Evolutionary conservation across 2,329 filamentous ascomycete genomes (phyloP).

Genomic region (Penicillium sp.): DNA sequence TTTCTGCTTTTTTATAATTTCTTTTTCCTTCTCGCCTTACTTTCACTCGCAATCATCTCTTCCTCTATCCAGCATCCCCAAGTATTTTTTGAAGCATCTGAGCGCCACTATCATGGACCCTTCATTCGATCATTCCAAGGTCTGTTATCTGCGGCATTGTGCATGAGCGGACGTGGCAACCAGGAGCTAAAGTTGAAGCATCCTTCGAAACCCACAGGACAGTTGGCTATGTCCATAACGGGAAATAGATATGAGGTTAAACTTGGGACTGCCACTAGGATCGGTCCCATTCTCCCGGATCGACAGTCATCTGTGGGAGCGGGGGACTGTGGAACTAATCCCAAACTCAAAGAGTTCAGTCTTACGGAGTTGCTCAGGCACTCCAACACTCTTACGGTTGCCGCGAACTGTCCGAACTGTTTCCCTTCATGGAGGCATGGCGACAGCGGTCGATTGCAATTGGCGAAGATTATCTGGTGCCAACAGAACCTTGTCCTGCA

Average conservation of each 20-base stretch:
- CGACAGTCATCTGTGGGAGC: constrained; percentile 13
- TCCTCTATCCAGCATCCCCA: neutral
- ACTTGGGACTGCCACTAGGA: constrained; percentile 17
- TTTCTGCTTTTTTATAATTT: neutral
- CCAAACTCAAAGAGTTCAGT: neutral
- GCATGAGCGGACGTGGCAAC: constrained; percentile 3
- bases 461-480: constrained; percentile 1
- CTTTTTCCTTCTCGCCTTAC: neutral
- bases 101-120: neutral
- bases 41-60: neutral
- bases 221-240: neutral
- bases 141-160: constrained; percentile 1
- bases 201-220: neutral
- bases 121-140: constrained; percentile 1
- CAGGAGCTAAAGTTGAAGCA: constrained; percentile 5
- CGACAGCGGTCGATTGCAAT: neutral
- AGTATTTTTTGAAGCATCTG: neutral
- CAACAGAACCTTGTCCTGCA: neutral
- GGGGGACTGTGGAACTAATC: constrained; percentile 5
- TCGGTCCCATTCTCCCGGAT: constrained; percentile 20
- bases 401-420: neutral
- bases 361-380: neutral
- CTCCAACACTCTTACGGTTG: neutral
- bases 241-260: neutral
- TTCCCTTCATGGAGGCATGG: neutral